Percentiles rank a stretch among this genome's conserved stretches.
These are phyloP conservation scores for Mucor racemosus DNA, from an alignment of 371 early-diverging fungal species.

Conservation along the genomic window DNA sequence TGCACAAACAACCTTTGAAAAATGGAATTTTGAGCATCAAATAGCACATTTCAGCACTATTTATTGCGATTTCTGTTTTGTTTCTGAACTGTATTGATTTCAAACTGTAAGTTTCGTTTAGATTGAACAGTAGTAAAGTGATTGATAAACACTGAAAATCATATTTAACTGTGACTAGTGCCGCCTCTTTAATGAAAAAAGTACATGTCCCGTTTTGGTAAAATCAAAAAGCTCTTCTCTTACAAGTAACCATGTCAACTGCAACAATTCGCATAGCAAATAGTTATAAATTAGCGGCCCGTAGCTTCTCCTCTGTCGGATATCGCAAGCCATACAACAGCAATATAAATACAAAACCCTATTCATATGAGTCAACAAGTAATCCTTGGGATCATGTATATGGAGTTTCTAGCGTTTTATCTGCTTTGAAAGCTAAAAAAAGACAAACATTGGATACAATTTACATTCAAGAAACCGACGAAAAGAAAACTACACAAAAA, in stretches of 20 bases:
- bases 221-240: neutral
- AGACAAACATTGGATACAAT: conserved; percentile 17
- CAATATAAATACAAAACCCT: neutral
- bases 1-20: neutral
- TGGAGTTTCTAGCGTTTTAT: conserved; percentile 32
- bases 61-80: neutral
- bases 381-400: conserved; percentile 28
- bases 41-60: neutral
- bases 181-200: neutral
- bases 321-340: neutral
- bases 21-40: neutral
- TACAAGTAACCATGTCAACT: conserved; percentile 5
- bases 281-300: neutral
- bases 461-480: conserved; percentile 20
- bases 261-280: neutral
- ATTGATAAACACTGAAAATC: neutral
- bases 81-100: neutral
- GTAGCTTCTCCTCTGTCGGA: neutral
- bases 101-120: neutral
- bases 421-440: conserved; percentile 29
- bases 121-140: neutral
- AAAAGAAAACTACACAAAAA: conserved; percentile 24
- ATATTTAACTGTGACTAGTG: neutral
- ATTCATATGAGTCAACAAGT: neutral
- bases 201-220: neutral